Evolutionary conservation across 78 protist species (phyloP).

Genomic region (Chrysochromulina parva): DNA sequence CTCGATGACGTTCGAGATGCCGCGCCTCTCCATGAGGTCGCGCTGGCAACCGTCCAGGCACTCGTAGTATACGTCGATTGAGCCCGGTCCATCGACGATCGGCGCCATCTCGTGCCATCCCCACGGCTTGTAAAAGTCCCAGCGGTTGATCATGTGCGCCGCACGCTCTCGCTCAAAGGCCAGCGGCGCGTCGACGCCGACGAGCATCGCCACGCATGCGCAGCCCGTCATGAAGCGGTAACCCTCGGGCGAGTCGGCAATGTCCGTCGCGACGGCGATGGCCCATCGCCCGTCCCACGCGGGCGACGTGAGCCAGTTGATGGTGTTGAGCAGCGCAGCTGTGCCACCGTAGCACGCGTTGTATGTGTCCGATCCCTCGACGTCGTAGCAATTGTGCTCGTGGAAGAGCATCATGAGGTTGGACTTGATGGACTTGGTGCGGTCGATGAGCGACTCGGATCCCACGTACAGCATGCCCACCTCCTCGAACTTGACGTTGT

Average conservation of each 20-base stretch:
- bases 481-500: neutral
- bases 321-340: slow-evolving; percentile 79
- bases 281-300: slow-evolving; percentile 92
- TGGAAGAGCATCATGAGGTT: slow-evolving; percentile 48
- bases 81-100: slow-evolving; percentile 32
- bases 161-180: slow-evolving; percentile 14
- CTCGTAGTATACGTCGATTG: neutral
- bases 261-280: slow-evolving; percentile 82
- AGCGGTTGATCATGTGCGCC: neutral
- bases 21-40: slow-evolving; percentile 20
- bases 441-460: slow-evolving; percentile 50
- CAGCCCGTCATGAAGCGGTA: slow-evolving; percentile 3
- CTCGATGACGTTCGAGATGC: neutral
- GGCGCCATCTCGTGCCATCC: slow-evolving; percentile 26
- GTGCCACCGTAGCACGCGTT: slow-evolving; percentile 97
- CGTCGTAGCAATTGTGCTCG: slow-evolving; percentile 65
- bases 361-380: slow-evolving; percentile 75
- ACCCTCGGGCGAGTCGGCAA: slow-evolving; percentile 63
- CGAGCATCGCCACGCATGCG: slow-evolving; percentile 46
- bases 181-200: slow-evolving; percentile 53
- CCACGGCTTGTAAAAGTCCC: slow-evolving; percentile 54
- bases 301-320: slow-evolving; percentile 81
- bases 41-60: neutral
- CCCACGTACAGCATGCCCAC: slow-evolving; percentile 37
- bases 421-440: slow-evolving; percentile 50